These are phyloP conservation scores for Fagopyrum esculentum DNA, from an alignment of 148 eudicot species.

Conservation along the genomic window DNA sequence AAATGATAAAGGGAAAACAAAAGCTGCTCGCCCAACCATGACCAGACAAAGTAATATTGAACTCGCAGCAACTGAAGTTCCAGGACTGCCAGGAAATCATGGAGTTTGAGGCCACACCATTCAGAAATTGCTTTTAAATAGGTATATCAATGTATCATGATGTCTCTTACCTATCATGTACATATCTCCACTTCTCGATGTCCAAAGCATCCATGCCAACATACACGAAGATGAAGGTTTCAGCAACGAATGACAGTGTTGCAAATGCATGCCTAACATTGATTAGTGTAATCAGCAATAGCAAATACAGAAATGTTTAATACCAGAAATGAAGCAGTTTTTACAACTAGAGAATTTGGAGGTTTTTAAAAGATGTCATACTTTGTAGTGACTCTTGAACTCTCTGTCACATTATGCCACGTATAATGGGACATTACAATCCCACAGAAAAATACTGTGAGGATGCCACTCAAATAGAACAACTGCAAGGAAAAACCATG, in stretches of 20 bases:
- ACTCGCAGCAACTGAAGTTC: conserved; percentile 70
- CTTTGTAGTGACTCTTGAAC: conserved; percentile 83
- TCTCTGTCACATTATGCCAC: conserved; percentile 82
- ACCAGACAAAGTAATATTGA: conserved; percentile 58
- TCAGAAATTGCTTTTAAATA: neutral
- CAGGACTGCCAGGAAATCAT: conserved; percentile 45
- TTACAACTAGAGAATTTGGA: neutral
- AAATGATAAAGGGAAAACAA: conserved; percentile 77
- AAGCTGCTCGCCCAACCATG: conserved; percentile 82
- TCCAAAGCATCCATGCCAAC: conserved; percentile 97
- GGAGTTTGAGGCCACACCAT: neutral
- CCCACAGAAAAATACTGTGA: conserved; percentile 87
- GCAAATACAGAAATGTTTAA: conserved; percentile 3
- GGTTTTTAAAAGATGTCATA: conserved; percentile 21
- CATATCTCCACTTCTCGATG: conserved; percentile 81
- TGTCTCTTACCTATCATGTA: conserved; percentile 42
- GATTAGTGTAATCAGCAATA: neutral
- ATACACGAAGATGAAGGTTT: conserved; percentile 67
- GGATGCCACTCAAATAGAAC: conserved; percentile 70
- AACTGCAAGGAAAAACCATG: conserved; percentile 39
- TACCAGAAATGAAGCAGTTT: neutral
- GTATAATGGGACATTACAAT: conserved; percentile 96
- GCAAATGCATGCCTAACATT: conserved; percentile 74
- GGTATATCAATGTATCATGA: neutral
- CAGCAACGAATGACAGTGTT: conserved; percentile 75